phyloP scores from a whole-genome alignment of 345 rosid genomes.

The Eucalyptus sp. region DNA sequence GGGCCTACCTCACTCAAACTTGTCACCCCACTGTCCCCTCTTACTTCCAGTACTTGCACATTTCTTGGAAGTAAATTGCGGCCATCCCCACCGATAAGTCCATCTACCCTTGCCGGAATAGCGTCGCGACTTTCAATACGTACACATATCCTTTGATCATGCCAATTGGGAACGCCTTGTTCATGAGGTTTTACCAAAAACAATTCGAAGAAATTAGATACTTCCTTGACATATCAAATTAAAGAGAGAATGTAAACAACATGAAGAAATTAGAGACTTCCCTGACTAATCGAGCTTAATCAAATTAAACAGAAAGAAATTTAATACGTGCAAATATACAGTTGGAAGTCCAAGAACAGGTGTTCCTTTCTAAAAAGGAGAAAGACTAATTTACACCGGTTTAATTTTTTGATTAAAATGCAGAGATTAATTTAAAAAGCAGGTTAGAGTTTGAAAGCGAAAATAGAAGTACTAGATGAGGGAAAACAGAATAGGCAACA shows the following conservation, averaged over 20 bases:
- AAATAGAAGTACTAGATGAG: not conserved
- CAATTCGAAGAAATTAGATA: not conserved
- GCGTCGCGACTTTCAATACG: fast-evolving
- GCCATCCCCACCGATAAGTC: too few species aligned
- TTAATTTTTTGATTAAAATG: too few species aligned
- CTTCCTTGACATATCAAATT: not conserved
- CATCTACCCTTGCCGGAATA: too few species aligned
- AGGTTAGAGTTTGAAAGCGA: fast-evolving
- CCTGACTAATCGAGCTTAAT: fast-evolving
- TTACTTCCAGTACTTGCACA: too few species aligned
- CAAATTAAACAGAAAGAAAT: too few species aligned
- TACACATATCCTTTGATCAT: fast-evolving
- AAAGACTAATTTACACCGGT: not conserved
- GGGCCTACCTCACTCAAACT: too few species aligned
- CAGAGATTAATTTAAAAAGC: too few species aligned
- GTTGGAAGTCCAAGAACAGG: not conserved
- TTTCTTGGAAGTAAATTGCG: too few species aligned
- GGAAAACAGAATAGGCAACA: not conserved
- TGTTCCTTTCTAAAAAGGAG: not conserved
- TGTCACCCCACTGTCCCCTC: too few species aligned
- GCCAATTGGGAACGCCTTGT: too few species aligned
- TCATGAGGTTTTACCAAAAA: too few species aligned
- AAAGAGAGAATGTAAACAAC: not conserved
- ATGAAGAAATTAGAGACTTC: too few species aligned
- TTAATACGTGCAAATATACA: not conserved